Evolutionary conservation across 176 grass and related monocot genomes (phyloP).

Genomic region (Triticum urartu): DNA sequence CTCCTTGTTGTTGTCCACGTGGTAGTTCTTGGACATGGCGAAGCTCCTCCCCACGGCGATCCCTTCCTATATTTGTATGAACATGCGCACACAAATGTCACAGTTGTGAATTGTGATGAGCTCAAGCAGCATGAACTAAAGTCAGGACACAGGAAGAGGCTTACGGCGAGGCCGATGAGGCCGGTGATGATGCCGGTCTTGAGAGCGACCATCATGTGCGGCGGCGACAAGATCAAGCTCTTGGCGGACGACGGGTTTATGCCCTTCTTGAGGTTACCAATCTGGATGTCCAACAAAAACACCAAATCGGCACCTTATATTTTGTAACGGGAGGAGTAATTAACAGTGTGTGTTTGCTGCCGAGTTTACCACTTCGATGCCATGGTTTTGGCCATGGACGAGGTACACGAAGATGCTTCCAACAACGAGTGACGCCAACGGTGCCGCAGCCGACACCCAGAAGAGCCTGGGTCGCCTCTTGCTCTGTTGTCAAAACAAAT

Average conservation of each 20-base stretch:
- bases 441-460: slow-evolving; percentile 50
- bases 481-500: slow-evolving; percentile 24
- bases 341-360: neutral
- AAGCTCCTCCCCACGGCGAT: slow-evolving; percentile 49
- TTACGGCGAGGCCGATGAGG: slow-evolving; percentile 57
- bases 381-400: slow-evolving; percentile 55
- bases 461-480: slow-evolving; percentile 51
- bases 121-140: neutral
- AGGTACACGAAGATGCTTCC: slow-evolving; percentile 54
- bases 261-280: slow-evolving; percentile 59
- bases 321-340: neutral
- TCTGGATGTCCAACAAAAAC: slow-evolving; percentile 7
- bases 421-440: slow-evolving; percentile 41
- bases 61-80: slow-evolving; percentile 40
- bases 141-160: neutral
- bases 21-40: slow-evolving; percentile 48
- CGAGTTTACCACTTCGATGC: slow-evolving; percentile 44
- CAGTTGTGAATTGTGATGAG: neutral
- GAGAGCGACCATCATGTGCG: slow-evolving; percentile 37
- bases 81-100: neutral
- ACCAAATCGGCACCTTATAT: neutral
- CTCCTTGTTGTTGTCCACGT: slow-evolving; percentile 60
- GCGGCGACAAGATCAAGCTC: slow-evolving; percentile 37
- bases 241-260: slow-evolving; percentile 46
- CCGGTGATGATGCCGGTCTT: slow-evolving; percentile 60